Base-by-base conservation (phyloP, 2,329 filamentous ascomycete genomes). In the Trichoderma sp. region DNA sequence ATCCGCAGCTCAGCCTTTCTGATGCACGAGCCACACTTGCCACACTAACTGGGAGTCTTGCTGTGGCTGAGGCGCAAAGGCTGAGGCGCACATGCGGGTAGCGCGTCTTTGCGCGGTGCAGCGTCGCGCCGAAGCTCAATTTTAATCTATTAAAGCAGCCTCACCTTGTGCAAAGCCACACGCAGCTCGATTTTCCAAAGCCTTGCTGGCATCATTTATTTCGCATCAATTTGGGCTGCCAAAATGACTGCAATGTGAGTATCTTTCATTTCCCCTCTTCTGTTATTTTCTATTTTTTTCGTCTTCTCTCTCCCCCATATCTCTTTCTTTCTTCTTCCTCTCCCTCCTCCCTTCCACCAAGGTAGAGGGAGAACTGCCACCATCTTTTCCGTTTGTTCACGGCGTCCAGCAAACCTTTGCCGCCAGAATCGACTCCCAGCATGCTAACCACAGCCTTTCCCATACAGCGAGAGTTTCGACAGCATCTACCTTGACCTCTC, bases 401-500 rank as follows among this genome's bases (percentile, higher is more conserved):
- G 12, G 16, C 24, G 35, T 53, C 59, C 59, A 50, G 18, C 56
- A 53, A 24, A 59, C 5, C 14, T 24, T 33, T 12, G 6, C 24
- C 14, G 3, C 35, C 24, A n/a, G 18, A 7, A 27, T n/a, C 21
- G 7, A 8, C 8, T 7, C n/a, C n/a, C 35, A 9, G 6, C n/a
- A 29, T 67, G 21, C 62, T 74, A 35, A 64, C 11, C 8, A n/a
- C 45, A 31, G 24, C 45, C 21, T 21, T n/a, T 21, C 1, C 33
- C 12, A 33, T 67, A 11, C 76, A 93, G 91, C 80, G 97, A 99
- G 91, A 97, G 93, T 83, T 99, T 99, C 86, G 96, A 98, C 83
- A 95, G 95, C 86, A 98, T 98, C 86, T 95, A 97, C 86, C 91
- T 99, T 81, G 96, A 99, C 84, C 91, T 99, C 76, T 98, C 95